These are phyloP conservation scores for Suillus subluteus DNA, from an alignment of 768 basidiomycete species.

Conservation along the genomic window DNA sequence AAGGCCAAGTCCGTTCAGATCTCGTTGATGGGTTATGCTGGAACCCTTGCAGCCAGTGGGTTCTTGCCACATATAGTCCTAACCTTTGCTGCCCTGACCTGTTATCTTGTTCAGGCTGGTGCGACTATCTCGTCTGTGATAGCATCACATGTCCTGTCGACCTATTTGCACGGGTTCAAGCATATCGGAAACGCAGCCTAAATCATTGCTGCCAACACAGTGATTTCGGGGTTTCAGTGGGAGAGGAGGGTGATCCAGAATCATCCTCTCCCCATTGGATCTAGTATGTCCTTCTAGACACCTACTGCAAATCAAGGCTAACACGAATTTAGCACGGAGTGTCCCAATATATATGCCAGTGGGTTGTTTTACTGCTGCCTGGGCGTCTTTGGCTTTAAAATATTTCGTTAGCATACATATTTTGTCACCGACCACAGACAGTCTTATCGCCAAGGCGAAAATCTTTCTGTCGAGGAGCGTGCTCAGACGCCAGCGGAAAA, in stretches of 20 bases:
- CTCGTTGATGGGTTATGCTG: conserved; percentile 54
- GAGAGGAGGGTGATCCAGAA: conserved; percentile 47
- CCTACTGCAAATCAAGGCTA: conserved; percentile 9
- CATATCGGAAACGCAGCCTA: conserved; percentile 20
- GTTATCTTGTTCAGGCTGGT: conserved; percentile 40
- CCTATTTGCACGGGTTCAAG: conserved; percentile 37
- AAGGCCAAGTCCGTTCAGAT: conserved; percentile 50
- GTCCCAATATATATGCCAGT: conserved; percentile 52
- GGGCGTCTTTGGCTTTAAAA: conserved; percentile 5
- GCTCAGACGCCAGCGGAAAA: conserved; percentile 19
- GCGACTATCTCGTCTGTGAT: conserved; percentile 52
- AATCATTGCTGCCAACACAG: conserved; percentile 3
- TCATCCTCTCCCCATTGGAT: conserved; percentile 40
- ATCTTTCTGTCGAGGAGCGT: conserved; percentile 19
- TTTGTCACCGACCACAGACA: conserved; percentile 57
- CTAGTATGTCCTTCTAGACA: conserved; percentile 39
- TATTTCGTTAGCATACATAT: conserved; percentile 43
- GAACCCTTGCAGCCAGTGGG: conserved; percentile 45
- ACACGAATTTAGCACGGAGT: conserved; percentile 39
- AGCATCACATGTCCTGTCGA: conserved; percentile 47
- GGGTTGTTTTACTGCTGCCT: conserved; percentile 13
- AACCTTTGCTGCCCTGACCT: not conserved
- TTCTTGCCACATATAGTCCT: conserved; percentile 4
- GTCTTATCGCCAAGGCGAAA: conserved; percentile 39
- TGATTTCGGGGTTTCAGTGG: conserved; percentile 37